Conservation (phyloP, 2,329 filamentous ascomycete genomes). For the Huntiella omanensis region DNA sequence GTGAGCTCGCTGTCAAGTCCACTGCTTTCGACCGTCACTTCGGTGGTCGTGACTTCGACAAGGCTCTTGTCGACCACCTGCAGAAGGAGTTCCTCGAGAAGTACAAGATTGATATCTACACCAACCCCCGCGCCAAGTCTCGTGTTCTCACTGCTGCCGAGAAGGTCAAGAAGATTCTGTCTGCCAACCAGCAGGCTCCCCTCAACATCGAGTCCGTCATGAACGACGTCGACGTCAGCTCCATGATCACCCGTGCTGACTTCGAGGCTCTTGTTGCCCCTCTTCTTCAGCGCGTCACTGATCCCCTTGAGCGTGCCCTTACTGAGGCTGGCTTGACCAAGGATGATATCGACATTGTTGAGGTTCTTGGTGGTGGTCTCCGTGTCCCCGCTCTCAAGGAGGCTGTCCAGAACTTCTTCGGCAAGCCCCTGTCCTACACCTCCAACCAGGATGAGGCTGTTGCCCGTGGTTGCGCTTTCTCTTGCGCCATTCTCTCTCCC, state of each 20-base stretch:
- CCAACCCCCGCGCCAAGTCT: constrained; percentile 73
- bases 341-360: constrained; percentile 83
- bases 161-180: constrained; percentile 97
- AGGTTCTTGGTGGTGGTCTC: constrained; percentile 86
- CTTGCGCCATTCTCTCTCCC: constrained; percentile 90
- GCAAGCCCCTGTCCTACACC: constrained; percentile 83
- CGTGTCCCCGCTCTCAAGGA: constrained; percentile 90
- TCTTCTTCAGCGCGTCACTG: constrained; percentile 51
- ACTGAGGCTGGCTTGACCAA: constrained; percentile 79
- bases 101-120: constrained; percentile 89
- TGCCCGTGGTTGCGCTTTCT: constrained; percentile 88
- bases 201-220: constrained; percentile 96
- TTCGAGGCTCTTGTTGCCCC: constrained; percentile 81
- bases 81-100: constrained; percentile 92
- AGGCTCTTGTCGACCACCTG: constrained; percentile 85
- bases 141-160: constrained; percentile 78
- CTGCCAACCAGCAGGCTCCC: constrained; percentile 80
- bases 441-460: constrained; percentile 97
- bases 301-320: constrained; percentile 75
- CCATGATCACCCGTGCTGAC: constrained; percentile 84
- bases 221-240: constrained; percentile 85
- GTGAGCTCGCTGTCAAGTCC: constrained; percentile 82
- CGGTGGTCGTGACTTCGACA: constrained; percentile 92
- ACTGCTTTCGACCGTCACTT: constrained; percentile 92
- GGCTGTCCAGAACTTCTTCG: constrained; percentile 74